Evolutionary conservation across 2,329 filamentous ascomycete genomes (phyloP).

Genomic region (Phyllosticta citrichinensis): DNA sequence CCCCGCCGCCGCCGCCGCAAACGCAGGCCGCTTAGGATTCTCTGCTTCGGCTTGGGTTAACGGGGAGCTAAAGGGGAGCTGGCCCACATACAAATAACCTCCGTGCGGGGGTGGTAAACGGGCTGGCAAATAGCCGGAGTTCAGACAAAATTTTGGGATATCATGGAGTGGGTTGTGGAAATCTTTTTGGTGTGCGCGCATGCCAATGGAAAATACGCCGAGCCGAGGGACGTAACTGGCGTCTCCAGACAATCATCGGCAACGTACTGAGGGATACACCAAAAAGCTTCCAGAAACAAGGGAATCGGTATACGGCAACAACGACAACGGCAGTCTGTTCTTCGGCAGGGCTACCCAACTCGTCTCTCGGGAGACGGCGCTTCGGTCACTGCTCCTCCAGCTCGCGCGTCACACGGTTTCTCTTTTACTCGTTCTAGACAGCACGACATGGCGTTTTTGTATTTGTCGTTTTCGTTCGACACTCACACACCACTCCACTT

Average conservation of each 20-base stretch:
- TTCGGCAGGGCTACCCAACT: neutral
- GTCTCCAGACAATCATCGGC: neutral
- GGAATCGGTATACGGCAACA: neutral
- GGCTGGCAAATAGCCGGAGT: neutral
- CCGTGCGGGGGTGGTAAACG: neutral
- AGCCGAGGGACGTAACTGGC: neutral
- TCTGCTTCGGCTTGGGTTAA: neutral
- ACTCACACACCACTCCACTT: neutral
- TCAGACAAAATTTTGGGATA: neutral
- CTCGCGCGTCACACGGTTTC: neutral
- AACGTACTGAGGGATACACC: neutral
- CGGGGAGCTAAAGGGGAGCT: neutral
- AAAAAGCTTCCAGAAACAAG: neutral
- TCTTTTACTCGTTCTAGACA: neutral
- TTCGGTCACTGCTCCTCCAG: neutral
- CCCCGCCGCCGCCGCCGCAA: conserved; percentile 36
- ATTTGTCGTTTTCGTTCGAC: neutral
- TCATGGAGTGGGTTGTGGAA: neutral
- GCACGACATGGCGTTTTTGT: neutral
- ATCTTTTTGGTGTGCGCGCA: neutral
- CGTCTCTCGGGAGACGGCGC: neutral
- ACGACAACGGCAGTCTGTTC: neutral
- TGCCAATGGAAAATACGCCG: neutral
- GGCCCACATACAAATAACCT: neutral
- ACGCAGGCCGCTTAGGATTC: conserved; percentile 8